phyloP scores from a whole-genome alignment of 176 grass and related monocot genomes.

The Rhynchospora pubera region DNA sequence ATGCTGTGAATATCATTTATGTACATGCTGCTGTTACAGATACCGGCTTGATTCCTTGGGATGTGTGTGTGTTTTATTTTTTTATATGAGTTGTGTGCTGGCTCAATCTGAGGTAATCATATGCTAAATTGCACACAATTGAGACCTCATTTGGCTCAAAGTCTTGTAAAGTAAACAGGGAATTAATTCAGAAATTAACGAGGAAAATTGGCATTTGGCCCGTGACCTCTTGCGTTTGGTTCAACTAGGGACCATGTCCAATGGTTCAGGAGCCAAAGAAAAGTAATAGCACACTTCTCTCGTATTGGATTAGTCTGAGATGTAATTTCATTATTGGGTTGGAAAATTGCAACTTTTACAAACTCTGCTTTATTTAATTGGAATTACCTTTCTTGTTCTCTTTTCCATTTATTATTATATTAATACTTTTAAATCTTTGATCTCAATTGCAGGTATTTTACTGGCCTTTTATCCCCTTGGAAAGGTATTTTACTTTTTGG shows the following conservation, averaged over 20 bases:
- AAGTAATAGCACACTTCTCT: background rate
- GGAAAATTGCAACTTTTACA: background rate
- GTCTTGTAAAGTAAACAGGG: too few species aligned
- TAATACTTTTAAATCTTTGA: background rate
- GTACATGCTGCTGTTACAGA: background rate
- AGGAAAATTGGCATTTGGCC: background rate
- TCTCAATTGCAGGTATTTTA: conserved; percentile 36
- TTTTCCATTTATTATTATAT: background rate
- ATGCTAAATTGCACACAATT: background rate
- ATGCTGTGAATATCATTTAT: background rate
- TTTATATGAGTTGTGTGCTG: background rate
- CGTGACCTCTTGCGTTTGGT: background rate
- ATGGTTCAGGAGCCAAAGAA: background rate
- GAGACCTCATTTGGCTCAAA: background rate
- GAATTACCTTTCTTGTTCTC: background rate
- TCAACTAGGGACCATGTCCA: background rate
- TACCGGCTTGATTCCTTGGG: background rate
- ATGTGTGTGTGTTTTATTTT: background rate
- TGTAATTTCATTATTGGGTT: background rate
- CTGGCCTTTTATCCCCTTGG: conserved; percentile 45
- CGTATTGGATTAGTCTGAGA: background rate
- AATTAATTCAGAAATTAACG: background rate
- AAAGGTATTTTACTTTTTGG: conserved; percentile 56
- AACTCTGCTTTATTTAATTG: background rate
- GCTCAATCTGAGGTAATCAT: background rate